Evolutionary conservation across 371 early-diverging fungal species (phyloP), one percentile per base, ranked within the genome.

Genomic region (Thermomucor indicae-seudaticae): DNA sequence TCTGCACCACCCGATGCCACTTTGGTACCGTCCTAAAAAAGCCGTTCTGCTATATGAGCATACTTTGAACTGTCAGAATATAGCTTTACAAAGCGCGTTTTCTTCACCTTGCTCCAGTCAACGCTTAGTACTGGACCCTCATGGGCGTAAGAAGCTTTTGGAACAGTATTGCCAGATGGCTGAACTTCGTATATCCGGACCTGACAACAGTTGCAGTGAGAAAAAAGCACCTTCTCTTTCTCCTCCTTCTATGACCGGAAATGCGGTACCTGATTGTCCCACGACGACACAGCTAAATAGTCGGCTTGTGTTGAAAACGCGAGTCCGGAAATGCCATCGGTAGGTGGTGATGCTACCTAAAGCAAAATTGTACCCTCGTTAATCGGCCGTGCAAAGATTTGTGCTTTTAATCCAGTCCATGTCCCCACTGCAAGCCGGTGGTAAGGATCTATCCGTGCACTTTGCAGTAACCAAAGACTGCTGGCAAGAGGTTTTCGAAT

Each of bases 101-200:
- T 19, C 25, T 19, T 42, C 82, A 92, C 95, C 76, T 84, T 87
- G 66, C 90, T 90, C 95, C 96, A 97, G 42, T 78, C 63, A 39
- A 83, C 83, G 58, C 84, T 81, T 43, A 97, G 78, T 27, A 77
- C 94, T 4, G 97, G 97, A 2, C 71, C 90, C 47, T 91, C 85
- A 59, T 96, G 97, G 20, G 75, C 57, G 50, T 89, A 94, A 17
- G 81, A 58, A 1, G 92, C 84, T 63, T 90, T 89, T 6, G 90
- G 88, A 4, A 80, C 61, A 1, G 93, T 84, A 37, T 73, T 66
- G 46, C 81, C 89, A 45, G 84, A 82, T 23, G 75, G 62, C 38
- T 88, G 83, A 29, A 95, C 83, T 66, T 95, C 93, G 65, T 91
- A 96, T 55, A 95, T 88, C 50, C 95, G 82, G 32, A 95, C 93